phyloP scores from a whole-genome alignment of 2,329 filamentous ascomycete genomes.

The Trichophyton benhamiae region DNA sequence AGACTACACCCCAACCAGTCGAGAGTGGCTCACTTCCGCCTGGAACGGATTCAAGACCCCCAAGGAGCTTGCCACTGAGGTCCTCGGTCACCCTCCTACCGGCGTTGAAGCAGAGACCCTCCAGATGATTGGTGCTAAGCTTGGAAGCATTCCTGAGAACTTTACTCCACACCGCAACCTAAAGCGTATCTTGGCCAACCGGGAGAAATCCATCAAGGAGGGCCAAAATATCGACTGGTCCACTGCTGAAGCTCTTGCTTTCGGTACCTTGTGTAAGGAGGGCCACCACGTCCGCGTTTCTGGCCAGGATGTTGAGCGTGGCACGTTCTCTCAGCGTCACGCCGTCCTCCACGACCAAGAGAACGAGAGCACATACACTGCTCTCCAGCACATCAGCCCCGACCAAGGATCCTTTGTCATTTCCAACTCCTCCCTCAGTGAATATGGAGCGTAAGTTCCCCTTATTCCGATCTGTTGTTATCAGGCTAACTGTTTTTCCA shows the following conservation, averaged over 20 bases:
- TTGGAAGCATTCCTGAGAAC: slow-evolving; percentile 66
- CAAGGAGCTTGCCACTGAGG: slow-evolving; percentile 89
- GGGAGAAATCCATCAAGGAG: slow-evolving; percentile 83
- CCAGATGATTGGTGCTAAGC: slow-evolving; percentile 68
- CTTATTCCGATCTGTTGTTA: neutral
- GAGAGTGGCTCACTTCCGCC: slow-evolving; percentile 96
- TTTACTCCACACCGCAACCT: slow-evolving; percentile 90
- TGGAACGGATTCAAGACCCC: slow-evolving; percentile 99
- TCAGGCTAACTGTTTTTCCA: slow-evolving; percentile 40
- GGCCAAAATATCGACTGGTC: slow-evolving; percentile 96
- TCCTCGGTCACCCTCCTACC: slow-evolving; percentile 82
- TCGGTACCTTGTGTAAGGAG: slow-evolving; percentile 79
- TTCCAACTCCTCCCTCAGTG: slow-evolving; percentile 79
- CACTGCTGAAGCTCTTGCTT: slow-evolving; percentile 89
- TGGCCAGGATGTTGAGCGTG: slow-evolving; percentile 97
- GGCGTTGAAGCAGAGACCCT: slow-evolving; percentile 61
- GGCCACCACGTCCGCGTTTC: slow-evolving; percentile 96
- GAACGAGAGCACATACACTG: slow-evolving; percentile 82
- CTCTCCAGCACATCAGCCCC: slow-evolving; percentile 74
- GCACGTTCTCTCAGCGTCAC: slow-evolving; percentile 97
- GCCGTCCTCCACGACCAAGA: slow-evolving; percentile 96
- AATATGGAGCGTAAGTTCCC: slow-evolving; percentile 49
- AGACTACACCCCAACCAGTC: slow-evolving; percentile 89
- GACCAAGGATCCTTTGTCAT: slow-evolving; percentile 95
- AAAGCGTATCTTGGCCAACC: slow-evolving; percentile 82